These are phyloP conservation scores for Dicorynia guianensis DNA, from an alignment of 306 rosid genomes.

Conservation along the genomic window DNA sequence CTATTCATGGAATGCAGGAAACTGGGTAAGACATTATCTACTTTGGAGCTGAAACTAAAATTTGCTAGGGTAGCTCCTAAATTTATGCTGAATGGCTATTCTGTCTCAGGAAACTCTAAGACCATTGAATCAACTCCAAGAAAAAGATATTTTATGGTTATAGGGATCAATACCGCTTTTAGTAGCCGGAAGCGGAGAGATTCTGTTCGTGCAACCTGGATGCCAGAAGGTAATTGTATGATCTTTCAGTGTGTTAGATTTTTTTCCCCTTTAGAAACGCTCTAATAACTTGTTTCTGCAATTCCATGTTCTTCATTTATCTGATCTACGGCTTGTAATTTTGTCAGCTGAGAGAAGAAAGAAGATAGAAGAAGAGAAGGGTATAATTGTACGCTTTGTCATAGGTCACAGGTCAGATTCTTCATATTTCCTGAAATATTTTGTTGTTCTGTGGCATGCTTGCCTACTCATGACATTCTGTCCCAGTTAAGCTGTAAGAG, in stretches of 20 bases:
- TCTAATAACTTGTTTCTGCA: constrained; percentile 20
- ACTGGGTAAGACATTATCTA: constrained; percentile 56
- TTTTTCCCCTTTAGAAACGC: constrained; percentile 26
- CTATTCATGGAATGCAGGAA: constrained; percentile 54
- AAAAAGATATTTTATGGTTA: constrained; percentile 79
- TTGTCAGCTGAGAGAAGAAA: constrained; percentile 67
- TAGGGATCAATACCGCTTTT: constrained; percentile 93
- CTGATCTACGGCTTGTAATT: constrained; percentile 44
- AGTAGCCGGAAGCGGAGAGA: constrained; percentile 85
- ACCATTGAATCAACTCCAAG: constrained; percentile 49
- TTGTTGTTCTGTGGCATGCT: constrained; percentile 13
- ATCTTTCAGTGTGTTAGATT: constrained; percentile 12
- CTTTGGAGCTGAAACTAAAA: constrained; percentile 63
- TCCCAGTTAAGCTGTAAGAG: constrained; percentile 5
- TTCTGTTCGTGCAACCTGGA: constrained; percentile 91
- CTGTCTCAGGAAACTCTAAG: constrained; percentile 50
- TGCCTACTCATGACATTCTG: constrained; percentile 27
- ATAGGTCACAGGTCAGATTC: constrained; percentile 85
- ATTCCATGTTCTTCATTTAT: constrained; percentile 32
- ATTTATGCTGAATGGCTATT: constrained; percentile 50
- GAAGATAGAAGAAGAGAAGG: constrained; percentile 89
- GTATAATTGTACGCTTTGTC: constrained; percentile 83
- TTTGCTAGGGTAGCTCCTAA: constrained; percentile 45
- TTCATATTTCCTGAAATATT: constrained; percentile 14
- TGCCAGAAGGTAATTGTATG: constrained; percentile 79